These are phyloP conservation scores for Trichophyton benhamiae DNA, from an alignment of 2,329 filamentous ascomycete species.

Conservation along the genomic window DNA sequence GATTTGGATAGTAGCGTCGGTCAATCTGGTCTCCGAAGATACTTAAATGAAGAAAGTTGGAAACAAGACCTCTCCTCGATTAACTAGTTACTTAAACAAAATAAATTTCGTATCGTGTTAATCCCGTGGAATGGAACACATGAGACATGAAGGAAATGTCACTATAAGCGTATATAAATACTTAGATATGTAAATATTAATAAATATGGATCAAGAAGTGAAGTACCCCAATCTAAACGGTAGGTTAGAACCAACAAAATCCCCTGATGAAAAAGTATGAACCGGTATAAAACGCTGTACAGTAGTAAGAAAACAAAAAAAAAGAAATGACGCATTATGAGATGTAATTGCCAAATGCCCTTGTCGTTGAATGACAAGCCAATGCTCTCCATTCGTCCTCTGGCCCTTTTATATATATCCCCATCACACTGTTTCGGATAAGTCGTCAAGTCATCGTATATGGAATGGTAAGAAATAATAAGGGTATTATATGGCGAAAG, in stretches of 20 bases:
- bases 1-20: neutral
- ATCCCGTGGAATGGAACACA: neutral
- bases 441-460: conserved; percentile 2
- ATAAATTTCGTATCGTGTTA: neutral
- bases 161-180: neutral
- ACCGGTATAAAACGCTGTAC: conserved; percentile 2
- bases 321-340: neutral
- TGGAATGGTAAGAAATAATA: neutral
- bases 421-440: conserved; percentile 2
- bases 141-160: neutral
- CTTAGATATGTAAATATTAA: neutral
- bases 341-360: neutral
- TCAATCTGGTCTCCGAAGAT: neutral
- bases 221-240: neutral
- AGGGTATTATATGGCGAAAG: conserved; percentile 1
- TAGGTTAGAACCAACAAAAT: neutral
- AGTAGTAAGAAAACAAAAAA: neutral
- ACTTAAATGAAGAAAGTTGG: neutral
- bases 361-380: neutral
- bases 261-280: neutral
- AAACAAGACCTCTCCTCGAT: neutral
- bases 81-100: neutral
- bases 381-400: neutral
- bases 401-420: neutral
- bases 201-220: neutral